Base-by-base conservation (phyloP, 495 filamentous ascomycete species). In the Neurospora pannonica region DNA sequence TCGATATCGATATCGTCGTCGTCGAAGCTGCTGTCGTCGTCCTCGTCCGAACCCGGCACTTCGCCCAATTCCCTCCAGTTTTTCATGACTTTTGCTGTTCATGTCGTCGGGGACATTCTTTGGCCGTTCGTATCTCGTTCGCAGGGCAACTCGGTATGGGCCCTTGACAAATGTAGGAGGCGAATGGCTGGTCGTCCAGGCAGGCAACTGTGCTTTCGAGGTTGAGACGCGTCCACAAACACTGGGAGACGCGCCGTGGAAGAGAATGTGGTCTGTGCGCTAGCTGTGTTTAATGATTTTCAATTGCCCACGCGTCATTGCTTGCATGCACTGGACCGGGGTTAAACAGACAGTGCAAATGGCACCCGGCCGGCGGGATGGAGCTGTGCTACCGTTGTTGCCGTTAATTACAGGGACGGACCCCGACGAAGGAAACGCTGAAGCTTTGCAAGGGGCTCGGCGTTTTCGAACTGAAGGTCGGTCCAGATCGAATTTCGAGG, bases 1-100 rank as follows among this genome's bases (percentile, higher is more conserved):
- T 71, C 72, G 46, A 76, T 42, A 46, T 82, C 78, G 21, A 75
- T 79, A 72, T 85, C 82, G 67, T 78, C 75, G 69, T 82, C 83
- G 72, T 87, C 86, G 76, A 82, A 82, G 38, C 74, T 67, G 54
- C 54, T 78, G 67, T 85, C 81, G 78, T 86, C 85, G 73, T 87
- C 87, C 74, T 88, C 87, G 77, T 89, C 87, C 81, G 87, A 88
- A 77, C 88, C 87, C 75, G 87, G 86, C 71, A 89, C 86, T 79
- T 85, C 86, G 77, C 87, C 87, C 79, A 85, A 81, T 83, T 87
- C 84, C 83, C 85, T 88, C 87, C 87, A 89, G 78, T 81, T 83
- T 76, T 79, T 86, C 87, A 89, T 89, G 76, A 74, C 73, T 71
- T 76, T 75, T 43, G 70, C 60, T 75, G 37, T 39, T 75, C 77